Evolutionary conservation across 805 yeast species (phyloP), one percentile per base, ranked within the genome.

Genomic region (Zygoascus tannicola): DNA sequence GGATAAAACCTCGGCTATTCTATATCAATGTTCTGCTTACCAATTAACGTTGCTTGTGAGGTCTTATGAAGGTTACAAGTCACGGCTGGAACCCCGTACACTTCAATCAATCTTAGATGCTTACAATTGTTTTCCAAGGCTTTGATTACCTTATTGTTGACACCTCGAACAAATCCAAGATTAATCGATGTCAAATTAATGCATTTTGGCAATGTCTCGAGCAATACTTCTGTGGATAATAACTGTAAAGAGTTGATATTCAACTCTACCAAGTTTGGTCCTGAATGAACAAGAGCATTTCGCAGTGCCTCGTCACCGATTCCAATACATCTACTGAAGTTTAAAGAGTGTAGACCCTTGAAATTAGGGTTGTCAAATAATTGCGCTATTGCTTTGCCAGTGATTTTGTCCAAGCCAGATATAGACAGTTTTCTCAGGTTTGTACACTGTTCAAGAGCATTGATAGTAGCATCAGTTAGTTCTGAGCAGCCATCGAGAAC

Each of bases 131-230:
- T 63, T 2, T 82, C 72, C 18, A 86, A 52, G 22, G 71, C 55
- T 21, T 73, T 74, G n/a, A 88, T 59, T 0, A 77, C 72, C 16
- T 69, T 72, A 60, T 90, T 85, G 56, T 86, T 86, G 10, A 85
- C 73, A 18, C 77, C 68, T 33, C 94, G 68, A 2, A 86, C 84
- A 62, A 90, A 90, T 0, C 97, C 94, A 12, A 79, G 57, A 59
- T 90, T 92, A 15, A 85, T 53, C 28, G 76, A 71, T 0, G 85
- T 76, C 35, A 90, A 63, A 22, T 79, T 70, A 1, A 87, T 84
- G 36, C 78, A 67, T 12, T 58, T 47, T 16, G 47, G 54, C 12
- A 64, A 41, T 14, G 45, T 34, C 19, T 50, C 52, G 23, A 62
- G 42, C 4, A 50, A 21, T 12, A 60, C 40, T 4, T 67, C 65